Evolutionary conservation across 805 yeast genomes (phyloP), one percentile per base, ranked within the genome.

Genomic region (Yamadazyma ubonensis): DNA sequence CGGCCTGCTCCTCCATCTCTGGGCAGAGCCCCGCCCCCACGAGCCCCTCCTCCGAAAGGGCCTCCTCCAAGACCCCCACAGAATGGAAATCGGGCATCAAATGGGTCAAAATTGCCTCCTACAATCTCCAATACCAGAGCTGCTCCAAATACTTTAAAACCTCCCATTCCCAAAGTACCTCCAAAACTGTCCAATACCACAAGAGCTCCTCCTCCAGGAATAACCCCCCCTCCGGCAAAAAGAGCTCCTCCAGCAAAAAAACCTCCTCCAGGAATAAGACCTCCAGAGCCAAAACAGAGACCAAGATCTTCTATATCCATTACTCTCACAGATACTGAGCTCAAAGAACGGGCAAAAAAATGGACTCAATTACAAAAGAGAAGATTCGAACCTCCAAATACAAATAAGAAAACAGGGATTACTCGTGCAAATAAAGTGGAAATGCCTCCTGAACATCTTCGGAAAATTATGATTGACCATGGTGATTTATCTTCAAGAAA

Each of bases 361-460:
- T 86, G 93, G 95, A 64, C 73, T 7, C 76, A 71, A 39, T 33
- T 75, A 2, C 95, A 85, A 50, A 84, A 83, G 53, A 59, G 56
- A 29, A 63, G 85, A 43, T 83, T 72, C 55, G 61, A 40, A 20
- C 47, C 51, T 6, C 35, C 42, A 3, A 70, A 14, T 68, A 65
- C 17, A 19, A 19, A 31, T 25, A 39, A 26, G 29, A 38, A 29
- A 50, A 52, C 58, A 42, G 72, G 82, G 10, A 64, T 67, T 31
- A 78, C 79, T 8, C 79, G 75, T 35, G 72, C 84, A 0, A 73
- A 73, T 8, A 86, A 86, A 54, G 73, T 80, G 1, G 89, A 86
- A 48, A 83, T 90, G 89, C 96, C 97, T 0, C 95, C 96, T 0
- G 96, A 90, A 53, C 97, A 90, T 63, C 64, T 91, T 17, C 72